A percentile compares a stretch with the other conserved stretches of the same genome.
Conservation (phyloP, 2,329 filamentous ascomycete genomes). For the Trichoderma semiorbis region DNA sequence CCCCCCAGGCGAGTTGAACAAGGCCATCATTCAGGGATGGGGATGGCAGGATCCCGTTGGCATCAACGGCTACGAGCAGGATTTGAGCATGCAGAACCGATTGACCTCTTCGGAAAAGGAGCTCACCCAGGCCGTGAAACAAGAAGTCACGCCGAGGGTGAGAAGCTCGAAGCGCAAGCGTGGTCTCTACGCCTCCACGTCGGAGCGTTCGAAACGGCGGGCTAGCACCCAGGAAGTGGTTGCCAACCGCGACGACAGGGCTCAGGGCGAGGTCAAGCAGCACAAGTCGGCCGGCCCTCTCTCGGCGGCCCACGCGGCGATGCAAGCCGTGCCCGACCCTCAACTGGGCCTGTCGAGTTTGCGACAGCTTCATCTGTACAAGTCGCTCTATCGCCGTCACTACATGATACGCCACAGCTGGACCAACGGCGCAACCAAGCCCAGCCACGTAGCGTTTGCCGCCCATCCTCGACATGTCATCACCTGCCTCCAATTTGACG, state of each 20-base stretch:
- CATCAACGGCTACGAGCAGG: slow-evolving; percentile 70
- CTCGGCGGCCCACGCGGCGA: slow-evolving; percentile 82
- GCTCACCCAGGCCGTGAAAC: slow-evolving; percentile 41
- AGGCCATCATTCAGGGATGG: slow-evolving; percentile 89
- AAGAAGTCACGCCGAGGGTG: slow-evolving; percentile 42
- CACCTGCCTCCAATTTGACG: slow-evolving; percentile 95
- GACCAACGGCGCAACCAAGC: slow-evolving; percentile 82
- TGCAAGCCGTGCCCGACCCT: slow-evolving; percentile 75
- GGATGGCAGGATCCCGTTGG: slow-evolving; percentile 91
- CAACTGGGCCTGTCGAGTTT: slow-evolving; percentile 74
- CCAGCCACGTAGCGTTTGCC: slow-evolving; percentile 90
- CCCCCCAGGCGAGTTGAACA: slow-evolving; percentile 76
- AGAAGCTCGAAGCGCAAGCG: slow-evolving; percentile 57
- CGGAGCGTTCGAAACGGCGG: slow-evolving; percentile 53
- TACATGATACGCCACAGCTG: slow-evolving; percentile 87
- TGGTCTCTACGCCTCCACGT: slow-evolving; percentile 42
- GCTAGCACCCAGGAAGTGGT: slow-evolving; percentile 47
- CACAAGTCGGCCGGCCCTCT: slow-evolving; percentile 76
- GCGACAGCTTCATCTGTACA: slow-evolving; percentile 85
- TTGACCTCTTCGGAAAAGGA: slow-evolving; percentile 54
- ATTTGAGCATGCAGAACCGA: slow-evolving; percentile 62
- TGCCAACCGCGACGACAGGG: slow-evolving; percentile 40
- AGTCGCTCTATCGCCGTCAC: slow-evolving; percentile 91
- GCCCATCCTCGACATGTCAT: slow-evolving; percentile 95
- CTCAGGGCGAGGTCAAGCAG: slow-evolving; percentile 40